Conservation (phyloP, 1,284 basidiomycete species). For the Tilletia walkeri region DNA sequence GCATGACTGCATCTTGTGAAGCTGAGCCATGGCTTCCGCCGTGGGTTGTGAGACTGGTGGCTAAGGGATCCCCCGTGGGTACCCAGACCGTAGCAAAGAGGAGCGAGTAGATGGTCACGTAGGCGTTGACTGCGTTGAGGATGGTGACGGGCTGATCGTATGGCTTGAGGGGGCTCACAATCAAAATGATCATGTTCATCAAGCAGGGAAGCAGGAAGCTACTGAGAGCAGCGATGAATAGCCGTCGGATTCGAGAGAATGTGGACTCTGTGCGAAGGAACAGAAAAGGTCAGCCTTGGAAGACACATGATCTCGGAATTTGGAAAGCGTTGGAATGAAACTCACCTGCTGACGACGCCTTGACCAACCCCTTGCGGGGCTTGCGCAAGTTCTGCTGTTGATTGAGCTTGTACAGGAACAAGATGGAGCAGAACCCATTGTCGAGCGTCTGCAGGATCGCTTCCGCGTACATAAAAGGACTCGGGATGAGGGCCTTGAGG, state of each 20-base stretch:
- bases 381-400: not conserved
- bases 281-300: not conserved
- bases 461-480: not conserved
- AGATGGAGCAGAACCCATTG: conserved; percentile 4
- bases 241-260: not conserved
- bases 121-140: not conserved
- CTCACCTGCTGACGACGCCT: not conserved
- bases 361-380: too few relatives aligned
- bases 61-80: not conserved
- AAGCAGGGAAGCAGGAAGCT: not conserved
- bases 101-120: conserved; percentile 3
- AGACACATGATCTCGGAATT: not conserved
- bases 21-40: too few relatives aligned
- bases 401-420: conserved; percentile 7
- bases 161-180: not conserved
- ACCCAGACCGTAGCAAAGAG: conserved; percentile 4
- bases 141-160: not conserved
- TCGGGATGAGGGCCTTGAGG: not conserved
- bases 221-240: not conserved
- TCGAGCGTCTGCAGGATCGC: not conserved
- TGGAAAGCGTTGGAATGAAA: not conserved
- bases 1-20: too few relatives aligned
- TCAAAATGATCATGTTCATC: not conserved
- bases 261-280: not conserved
- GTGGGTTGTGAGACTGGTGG: too few relatives aligned